Percentiles rank a stretch among this genome's conserved stretches.
Evolutionary conservation across 768 basidiomycete species (phyloP).

Genomic region (Rhodosporidiobolus sp.): DNA sequence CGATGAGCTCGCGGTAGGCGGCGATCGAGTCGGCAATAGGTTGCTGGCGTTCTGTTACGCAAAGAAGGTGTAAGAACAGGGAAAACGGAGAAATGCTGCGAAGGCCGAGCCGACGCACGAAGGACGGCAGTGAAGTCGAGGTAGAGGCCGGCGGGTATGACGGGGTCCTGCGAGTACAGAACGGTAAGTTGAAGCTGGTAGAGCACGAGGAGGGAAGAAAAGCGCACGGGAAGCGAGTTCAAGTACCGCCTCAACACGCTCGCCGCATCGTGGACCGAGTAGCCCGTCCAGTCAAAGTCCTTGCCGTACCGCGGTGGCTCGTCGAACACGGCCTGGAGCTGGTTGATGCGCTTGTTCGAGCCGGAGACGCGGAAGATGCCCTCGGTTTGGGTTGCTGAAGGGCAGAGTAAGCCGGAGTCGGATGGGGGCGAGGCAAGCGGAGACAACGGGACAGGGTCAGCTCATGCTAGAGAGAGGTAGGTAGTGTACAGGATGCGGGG

Average conservation of each 20-base stretch:
- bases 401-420: background rate
- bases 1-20: constrained; percentile 79
- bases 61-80: background rate
- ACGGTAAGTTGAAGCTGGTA: constrained; percentile 1
- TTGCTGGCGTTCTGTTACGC: constrained; percentile 51
- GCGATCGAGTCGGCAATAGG: constrained; percentile 70
- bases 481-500: background rate
- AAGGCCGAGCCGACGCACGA: constrained; percentile 53
- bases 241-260: constrained; percentile 93
- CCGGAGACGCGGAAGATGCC: constrained; percentile 95
- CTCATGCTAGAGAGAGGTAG: background rate
- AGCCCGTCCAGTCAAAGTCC: constrained; percentile 83
- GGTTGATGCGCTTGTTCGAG: constrained; percentile 92
- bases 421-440: background rate
- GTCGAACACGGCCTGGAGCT: constrained; percentile 88
- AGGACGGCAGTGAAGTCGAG: constrained; percentile 80
- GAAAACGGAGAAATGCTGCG: background rate
- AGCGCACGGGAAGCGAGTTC: constrained; percentile 86
- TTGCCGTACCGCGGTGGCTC: constrained; percentile 87
- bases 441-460: constrained; percentile 36
- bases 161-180: constrained; percentile 67
- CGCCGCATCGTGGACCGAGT: constrained; percentile 94
- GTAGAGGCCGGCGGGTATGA: constrained; percentile 87
- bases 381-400: constrained; percentile 77
- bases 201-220: background rate